These are phyloP conservation scores for Micractinium conductrix DNA, from an alignment of 139 green algal genomes.

Conservation along the genomic window DNA sequence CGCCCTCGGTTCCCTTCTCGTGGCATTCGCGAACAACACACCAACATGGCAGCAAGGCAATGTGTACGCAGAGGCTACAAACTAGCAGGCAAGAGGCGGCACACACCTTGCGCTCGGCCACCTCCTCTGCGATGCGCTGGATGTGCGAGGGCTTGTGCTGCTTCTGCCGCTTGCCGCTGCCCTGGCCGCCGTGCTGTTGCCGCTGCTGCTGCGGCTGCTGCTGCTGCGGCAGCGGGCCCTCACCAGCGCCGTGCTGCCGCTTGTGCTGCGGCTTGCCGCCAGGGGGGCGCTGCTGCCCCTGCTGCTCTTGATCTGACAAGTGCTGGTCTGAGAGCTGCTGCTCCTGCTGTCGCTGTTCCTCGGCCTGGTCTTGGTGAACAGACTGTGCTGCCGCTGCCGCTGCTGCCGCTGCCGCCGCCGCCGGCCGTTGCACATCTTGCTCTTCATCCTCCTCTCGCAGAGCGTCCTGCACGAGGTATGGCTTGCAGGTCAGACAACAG, in stretches of 20 bases:
- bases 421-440: background rate
- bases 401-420: background rate
- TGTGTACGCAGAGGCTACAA: background rate
- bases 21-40: too few species aligned
- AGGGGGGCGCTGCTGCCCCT: background rate
- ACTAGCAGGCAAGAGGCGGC: background rate
- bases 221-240: background rate
- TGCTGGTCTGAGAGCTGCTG: too few species aligned
- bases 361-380: background rate
- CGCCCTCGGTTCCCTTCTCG: too few species aligned
- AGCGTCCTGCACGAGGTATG: background rate
- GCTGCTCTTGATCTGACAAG: background rate
- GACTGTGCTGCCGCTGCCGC: background rate
- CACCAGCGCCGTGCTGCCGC: background rate
- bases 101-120: slow-evolving; percentile 37
- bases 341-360: slow-evolving; percentile 9
- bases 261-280: background rate
- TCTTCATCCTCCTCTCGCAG: background rate
- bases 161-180: slow-evolving; percentile 16
- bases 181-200: background rate
- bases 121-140: slow-evolving; percentile 41
- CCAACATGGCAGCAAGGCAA: too few species aligned
- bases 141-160: slow-evolving; percentile 43
- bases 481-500: background rate
- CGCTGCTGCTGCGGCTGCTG: background rate